Percentiles rank a stretch among this genome's conserved stretches.
phyloP scores from a whole-genome alignment of 2,329 filamentous ascomycete genomes.

The Knufia fluminis region DNA sequence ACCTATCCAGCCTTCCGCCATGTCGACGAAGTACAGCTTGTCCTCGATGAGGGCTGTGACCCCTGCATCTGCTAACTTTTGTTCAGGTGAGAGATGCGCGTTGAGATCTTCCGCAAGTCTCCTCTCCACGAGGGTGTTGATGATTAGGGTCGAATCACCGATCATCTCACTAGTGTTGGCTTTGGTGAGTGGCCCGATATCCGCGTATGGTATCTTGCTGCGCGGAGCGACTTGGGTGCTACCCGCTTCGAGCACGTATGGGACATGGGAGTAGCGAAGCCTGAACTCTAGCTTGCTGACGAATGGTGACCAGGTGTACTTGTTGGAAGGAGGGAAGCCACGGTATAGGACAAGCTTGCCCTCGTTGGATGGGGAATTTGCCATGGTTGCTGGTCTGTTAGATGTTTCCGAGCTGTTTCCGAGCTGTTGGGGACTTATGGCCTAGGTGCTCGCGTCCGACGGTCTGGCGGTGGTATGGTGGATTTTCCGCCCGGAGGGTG shows the following conservation, averaged over 20 bases:
- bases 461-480: too few species aligned
- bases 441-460: too few species aligned
- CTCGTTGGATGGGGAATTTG: background rate
- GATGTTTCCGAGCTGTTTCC: too few species aligned
- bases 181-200: slow-evolving; percentile 21
- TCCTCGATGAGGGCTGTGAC: slow-evolving; percentile 51
- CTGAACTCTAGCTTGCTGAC: slow-evolving; percentile 55
- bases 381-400: background rate
- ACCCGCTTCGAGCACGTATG: slow-evolving; percentile 41
- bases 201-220: slow-evolving; percentile 54
- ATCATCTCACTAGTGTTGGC: slow-evolving; percentile 26
- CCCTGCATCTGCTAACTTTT: slow-evolving; percentile 43
- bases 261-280: slow-evolving; percentile 44
- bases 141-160: slow-evolving; percentile 50
- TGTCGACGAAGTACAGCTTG: slow-evolving; percentile 43
- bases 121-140: slow-evolving; percentile 34
- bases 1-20: slow-evolving; percentile 49
- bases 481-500: too few species aligned
- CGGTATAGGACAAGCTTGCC: slow-evolving; percentile 35
- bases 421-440: too few species aligned
- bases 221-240: slow-evolving; percentile 40
- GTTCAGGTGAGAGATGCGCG: slow-evolving; percentile 28
- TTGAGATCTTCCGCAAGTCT: slow-evolving; percentile 44
- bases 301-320: slow-evolving; percentile 52
- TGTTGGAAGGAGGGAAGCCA: slow-evolving; percentile 35